Conservation (phyloP, 73 alveolate genomes). For the Paramecium octaurelia region DNA sequence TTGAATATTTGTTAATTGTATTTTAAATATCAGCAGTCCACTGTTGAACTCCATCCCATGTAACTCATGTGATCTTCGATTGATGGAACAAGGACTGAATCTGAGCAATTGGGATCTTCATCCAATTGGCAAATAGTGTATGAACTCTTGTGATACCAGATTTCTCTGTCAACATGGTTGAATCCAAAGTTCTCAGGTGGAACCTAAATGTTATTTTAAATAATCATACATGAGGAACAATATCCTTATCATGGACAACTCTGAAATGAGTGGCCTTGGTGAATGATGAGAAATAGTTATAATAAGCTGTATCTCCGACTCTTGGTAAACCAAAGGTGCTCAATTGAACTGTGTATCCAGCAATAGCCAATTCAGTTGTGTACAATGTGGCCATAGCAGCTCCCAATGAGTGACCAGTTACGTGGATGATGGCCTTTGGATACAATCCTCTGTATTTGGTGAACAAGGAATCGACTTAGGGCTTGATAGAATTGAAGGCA, state of each 20-base stretch:
- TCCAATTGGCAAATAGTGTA: background rate
- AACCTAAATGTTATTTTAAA: background rate
- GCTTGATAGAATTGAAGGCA: background rate
- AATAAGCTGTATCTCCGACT: slow-evolving; percentile 51
- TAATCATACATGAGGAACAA: background rate
- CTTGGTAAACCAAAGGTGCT: slow-evolving; percentile 62
- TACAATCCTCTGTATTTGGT: background rate
- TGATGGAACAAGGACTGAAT: background rate
- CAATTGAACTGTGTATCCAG: slow-evolving; percentile 33
- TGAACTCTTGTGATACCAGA: slow-evolving; percentile 25
- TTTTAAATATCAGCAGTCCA: slow-evolving; percentile 12
- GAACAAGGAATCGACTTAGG: background rate
- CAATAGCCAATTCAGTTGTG: slow-evolving; percentile 18
- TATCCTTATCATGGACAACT: slow-evolving; percentile 27
- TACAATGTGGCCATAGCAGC: slow-evolving; percentile 58
- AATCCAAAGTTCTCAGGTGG: background rate
- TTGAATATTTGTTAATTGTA: background rate
- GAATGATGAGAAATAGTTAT: background rate
- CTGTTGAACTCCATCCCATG: slow-evolving; percentile 13
- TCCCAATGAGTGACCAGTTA: slow-evolving; percentile 59
- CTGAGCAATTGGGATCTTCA: slow-evolving; percentile 9
- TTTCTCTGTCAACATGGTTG: slow-evolving; percentile 39
- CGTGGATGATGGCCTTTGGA: slow-evolving; percentile 17
- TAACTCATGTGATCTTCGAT: background rate
- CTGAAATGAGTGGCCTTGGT: background rate